These are phyloP conservation scores for Dittrichia graveolens DNA, from an alignment of 129 eudicot species.

Conservation along the genomic window DNA sequence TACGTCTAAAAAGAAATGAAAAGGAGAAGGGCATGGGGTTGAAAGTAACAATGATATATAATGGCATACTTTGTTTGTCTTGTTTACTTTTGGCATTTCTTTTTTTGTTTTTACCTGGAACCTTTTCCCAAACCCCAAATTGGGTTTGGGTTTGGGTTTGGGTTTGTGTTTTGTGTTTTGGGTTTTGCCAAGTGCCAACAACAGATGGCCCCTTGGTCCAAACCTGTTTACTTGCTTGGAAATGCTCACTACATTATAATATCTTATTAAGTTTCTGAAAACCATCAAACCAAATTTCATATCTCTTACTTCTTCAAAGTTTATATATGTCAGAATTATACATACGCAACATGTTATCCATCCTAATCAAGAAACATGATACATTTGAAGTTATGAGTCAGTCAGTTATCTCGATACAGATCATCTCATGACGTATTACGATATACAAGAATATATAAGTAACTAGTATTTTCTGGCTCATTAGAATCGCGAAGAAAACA, in stretches of 20 bases:
- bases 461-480: too few relatives aligned
- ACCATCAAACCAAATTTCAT: background rate
- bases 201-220: slow-evolving; percentile 31
- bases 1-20: background rate
- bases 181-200: slow-evolving; percentile 24
- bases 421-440: too few relatives aligned
- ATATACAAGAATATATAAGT: too few relatives aligned
- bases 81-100: slow-evolving; percentile 22
- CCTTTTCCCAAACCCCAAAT: slow-evolving; percentile 40
- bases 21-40: slow-evolving; percentile 19
- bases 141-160: slow-evolving; percentile 12
- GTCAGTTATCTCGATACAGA: too few relatives aligned
- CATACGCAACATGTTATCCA: too few relatives aligned
- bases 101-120: slow-evolving; percentile 33
- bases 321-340: too few relatives aligned
- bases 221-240: slow-evolving; percentile 27
- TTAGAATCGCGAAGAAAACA: too few relatives aligned
- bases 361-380: too few relatives aligned
- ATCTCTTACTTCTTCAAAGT: too few relatives aligned
- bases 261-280: background rate
- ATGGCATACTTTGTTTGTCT: slow-evolving; percentile 37
- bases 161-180: slow-evolving; percentile 9
- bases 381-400: too few relatives aligned
- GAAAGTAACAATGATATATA: slow-evolving; percentile 31
- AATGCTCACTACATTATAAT: slow-evolving; percentile 9